phyloP scores from a whole-genome alignment of 2,329 filamentous ascomycete species.

The Lachnellula arida region DNA sequence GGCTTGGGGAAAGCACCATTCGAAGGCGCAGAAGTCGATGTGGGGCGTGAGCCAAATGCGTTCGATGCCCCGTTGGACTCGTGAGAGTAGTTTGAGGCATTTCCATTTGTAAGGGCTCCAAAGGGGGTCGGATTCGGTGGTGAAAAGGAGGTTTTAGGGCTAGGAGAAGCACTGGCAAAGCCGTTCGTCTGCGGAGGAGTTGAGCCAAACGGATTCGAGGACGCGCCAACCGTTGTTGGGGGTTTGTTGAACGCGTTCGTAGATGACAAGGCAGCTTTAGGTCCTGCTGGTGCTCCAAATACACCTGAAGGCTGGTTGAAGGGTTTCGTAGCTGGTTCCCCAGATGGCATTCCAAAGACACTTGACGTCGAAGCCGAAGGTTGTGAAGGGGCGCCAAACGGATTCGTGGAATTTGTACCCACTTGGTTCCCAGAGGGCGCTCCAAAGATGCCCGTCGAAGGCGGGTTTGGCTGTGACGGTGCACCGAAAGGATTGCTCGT shows the following conservation, averaged over 20 bases:
- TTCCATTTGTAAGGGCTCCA: background rate
- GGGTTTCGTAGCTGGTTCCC: background rate
- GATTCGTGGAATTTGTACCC: background rate
- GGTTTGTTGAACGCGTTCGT: slow-evolving; percentile 3
- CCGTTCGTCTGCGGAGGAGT: slow-evolving; percentile 1
- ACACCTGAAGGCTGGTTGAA: background rate
- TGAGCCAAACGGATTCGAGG: slow-evolving; percentile 6
- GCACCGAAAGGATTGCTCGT: slow-evolving; percentile 11
- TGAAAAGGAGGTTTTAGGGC: background rate
- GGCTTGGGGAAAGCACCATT: background rate
- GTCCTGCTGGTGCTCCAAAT: background rate
- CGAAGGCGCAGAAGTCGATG: background rate
- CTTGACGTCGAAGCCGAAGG: background rate
- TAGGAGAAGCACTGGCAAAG: background rate
- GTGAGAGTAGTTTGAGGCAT: background rate
- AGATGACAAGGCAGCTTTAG: background rate
- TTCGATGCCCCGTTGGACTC: background rate
- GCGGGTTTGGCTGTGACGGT: slow-evolving; percentile 10
- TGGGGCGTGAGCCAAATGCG: background rate
- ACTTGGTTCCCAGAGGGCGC: slow-evolving; percentile 3
- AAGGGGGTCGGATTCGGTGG: slow-evolving; percentile 8
- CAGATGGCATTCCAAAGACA: slow-evolving; percentile 9
- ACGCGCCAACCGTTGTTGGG: background rate
- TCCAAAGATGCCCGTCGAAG: slow-evolving; percentile 1
- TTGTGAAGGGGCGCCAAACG: background rate